phyloP scores from a whole-genome alignment of 2,329 filamentous ascomycete species.

The Daldinia sp. region DNA sequence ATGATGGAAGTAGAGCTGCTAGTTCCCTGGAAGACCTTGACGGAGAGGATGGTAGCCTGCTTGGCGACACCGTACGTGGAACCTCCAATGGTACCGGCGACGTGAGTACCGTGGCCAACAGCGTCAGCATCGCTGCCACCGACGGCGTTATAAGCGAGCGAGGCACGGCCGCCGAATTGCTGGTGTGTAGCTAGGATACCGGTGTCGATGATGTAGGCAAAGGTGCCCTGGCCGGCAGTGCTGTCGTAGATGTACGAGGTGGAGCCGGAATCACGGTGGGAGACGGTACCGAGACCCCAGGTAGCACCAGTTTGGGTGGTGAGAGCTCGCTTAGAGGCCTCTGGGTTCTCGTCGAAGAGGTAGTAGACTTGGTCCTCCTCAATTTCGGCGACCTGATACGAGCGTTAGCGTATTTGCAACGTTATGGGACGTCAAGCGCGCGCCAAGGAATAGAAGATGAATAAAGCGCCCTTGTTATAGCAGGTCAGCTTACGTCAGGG shows the following conservation, averaged over 20 bases:
- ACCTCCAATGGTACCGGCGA: constrained; percentile 54
- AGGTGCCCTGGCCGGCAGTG: constrained; percentile 52
- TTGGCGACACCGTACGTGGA: constrained; percentile 56
- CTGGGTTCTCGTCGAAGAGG: constrained; percentile 37
- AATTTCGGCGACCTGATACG: constrained; percentile 41
- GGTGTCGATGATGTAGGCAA: constrained; percentile 63
- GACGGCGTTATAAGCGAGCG: constrained; percentile 44
- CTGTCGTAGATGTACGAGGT: constrained; percentile 54
- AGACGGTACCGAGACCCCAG: constrained; percentile 58
- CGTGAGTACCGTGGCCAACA: constrained; percentile 57
- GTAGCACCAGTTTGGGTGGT: constrained; percentile 48
- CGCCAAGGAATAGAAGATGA: background rate
- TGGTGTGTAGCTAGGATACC: constrained; percentile 57
- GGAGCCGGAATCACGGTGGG: constrained; percentile 48
- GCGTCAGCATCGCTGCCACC: constrained; percentile 46
- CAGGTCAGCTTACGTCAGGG: constrained; percentile 45
- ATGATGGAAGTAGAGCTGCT: constrained; percentile 41
- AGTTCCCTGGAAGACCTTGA: constrained; percentile 54
- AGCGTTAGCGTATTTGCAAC: constrained; percentile 9
- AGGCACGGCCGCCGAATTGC: constrained; percentile 54
- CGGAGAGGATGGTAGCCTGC: constrained; percentile 50
- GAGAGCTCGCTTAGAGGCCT: constrained; percentile 38
- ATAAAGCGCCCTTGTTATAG: no score
- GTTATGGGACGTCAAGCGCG: background rate
- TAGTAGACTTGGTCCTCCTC: constrained; percentile 46